phyloP scores from a whole-genome alignment of 2,329 filamentous ascomycete genomes.

The Lasiodiplodia hormozganensis region DNA sequence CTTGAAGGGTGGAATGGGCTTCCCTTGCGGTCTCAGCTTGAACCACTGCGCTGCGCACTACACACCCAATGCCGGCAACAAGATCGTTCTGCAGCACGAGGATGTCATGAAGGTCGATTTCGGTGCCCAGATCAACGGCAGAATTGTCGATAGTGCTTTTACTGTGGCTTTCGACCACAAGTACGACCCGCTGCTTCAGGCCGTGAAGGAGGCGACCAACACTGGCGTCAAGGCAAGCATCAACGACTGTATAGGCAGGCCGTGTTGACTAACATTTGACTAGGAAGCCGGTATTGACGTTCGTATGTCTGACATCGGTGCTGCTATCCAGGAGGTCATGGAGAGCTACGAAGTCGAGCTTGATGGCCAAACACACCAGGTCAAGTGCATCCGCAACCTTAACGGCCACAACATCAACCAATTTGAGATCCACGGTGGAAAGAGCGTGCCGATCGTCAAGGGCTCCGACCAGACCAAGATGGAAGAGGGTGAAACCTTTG shows the following conservation, averaged over 20 bases:
- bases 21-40: conserved; percentile 82
- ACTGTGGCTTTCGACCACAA: conserved; percentile 72
- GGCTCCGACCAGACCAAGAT: conserved; percentile 89
- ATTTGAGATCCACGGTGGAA: conserved; percentile 89
- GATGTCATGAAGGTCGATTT: conserved; percentile 80
- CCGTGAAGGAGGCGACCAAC: conserved; percentile 73
- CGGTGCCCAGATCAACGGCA: conserved; percentile 73
- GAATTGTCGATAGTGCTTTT: conserved; percentile 75
- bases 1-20: conserved; percentile 81
- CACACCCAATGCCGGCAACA: conserved; percentile 87
- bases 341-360: conserved; percentile 91
- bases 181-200: conserved; percentile 71
- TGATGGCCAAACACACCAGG: conserved; percentile 76
- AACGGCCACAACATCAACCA: conserved; percentile 90
- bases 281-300: conserved; percentile 91
- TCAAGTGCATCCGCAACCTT: conserved; percentile 86
- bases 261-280: not conserved
- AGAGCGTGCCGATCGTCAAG: conserved; percentile 94
- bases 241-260: not conserved
- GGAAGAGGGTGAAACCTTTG: conserved; percentile 96
- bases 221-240: conserved; percentile 70
- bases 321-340: conserved; percentile 87
- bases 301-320: conserved; percentile 84
- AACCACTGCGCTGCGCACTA: conserved; percentile 89
- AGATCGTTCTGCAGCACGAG: conserved; percentile 68